These are phyloP conservation scores for Fusarium abutilonis DNA, from an alignment of 2,329 filamentous ascomycete genomes.

Conservation along the genomic window DNA sequence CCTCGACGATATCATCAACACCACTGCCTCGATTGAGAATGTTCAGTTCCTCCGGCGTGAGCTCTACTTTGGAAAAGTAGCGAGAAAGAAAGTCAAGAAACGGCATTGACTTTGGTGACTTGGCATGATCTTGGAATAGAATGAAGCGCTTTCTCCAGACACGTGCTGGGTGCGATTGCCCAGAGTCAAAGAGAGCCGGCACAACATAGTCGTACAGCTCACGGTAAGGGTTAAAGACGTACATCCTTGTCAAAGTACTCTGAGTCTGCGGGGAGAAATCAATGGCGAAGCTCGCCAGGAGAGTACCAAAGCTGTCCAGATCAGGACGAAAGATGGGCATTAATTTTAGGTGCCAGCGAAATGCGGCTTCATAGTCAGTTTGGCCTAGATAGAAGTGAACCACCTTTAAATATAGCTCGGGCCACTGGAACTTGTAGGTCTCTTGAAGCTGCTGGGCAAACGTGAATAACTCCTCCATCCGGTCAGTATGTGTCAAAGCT, in stretches of 20 bases:
- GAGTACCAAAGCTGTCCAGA: conserved; percentile 53
- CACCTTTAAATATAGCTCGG: conserved; percentile 60
- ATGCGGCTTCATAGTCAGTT: conserved; percentile 51
- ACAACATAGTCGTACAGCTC: conserved; percentile 62
- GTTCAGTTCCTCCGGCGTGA: conserved; percentile 52
- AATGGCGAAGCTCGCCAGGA: conserved; percentile 57
- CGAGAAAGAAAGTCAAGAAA: conserved; percentile 60
- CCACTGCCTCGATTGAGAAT: conserved; percentile 24
- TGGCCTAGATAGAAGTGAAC: conserved; percentile 56
- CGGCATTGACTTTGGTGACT: conserved; percentile 52
- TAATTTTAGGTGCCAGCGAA: conserved; percentile 61
- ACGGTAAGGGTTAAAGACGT: conserved; percentile 56
- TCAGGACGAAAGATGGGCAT: conserved; percentile 56
- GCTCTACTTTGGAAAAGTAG: conserved; percentile 56
- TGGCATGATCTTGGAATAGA: conserved; percentile 55
- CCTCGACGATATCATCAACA: background rate
- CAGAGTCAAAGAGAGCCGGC: conserved; percentile 61
- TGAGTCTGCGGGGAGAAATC: conserved; percentile 52
- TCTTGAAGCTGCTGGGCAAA: conserved; percentile 50
- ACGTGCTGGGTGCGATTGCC: conserved; percentile 55
- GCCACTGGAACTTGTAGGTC: conserved; percentile 57
- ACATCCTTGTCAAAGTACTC: conserved; percentile 56
- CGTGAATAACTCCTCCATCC: conserved; percentile 43
- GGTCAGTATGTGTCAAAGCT: conserved; percentile 42
- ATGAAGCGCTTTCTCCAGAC: conserved; percentile 60